Evolutionary conservation across 345 rosid species (phyloP), one percentile per base, ranked within the genome.

Genomic region (Citrus glauca): DNA sequence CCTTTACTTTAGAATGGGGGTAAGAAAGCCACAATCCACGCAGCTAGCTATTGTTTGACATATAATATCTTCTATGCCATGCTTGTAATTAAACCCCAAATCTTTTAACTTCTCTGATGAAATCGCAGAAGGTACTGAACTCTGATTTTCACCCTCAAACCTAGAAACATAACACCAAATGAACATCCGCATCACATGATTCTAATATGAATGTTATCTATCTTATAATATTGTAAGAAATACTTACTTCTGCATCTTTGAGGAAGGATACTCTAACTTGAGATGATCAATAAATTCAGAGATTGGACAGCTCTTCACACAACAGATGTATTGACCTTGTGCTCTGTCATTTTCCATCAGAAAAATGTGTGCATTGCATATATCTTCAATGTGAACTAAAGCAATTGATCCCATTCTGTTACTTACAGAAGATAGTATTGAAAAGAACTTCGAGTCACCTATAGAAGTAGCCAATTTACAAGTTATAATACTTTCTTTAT

Each of bases 371-470:
- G 90, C 95, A 11, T 72, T 79, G 85, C 98, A 92, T 73, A 91
- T 84, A 79, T 93, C 98, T 73, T 92, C 93, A 57, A 89, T 86
- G 79, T 95, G 98, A 62, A 90, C 95, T 22, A 93, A 82, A 42
- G 91, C 89, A 66, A 93, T 78, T 16, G 98, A 90, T 40, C 98
- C 94, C 93, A 93, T 91, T 82, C 97, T 88, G 27, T 81, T 77
- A 74, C 80, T 87, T 71, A 92, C 98, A 19, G 94, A 88, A 35
- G 93, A 89, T 30, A 92, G 69, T 84, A 93, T 95, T 27, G 61
- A 82, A 71, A 81, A 89, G 71, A 87, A 78, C 81, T 82, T 82
- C 3, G 83, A 30, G 56, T 93, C 91, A 25, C 95, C 98, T 94
- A 75, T 14, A 74, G 24, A 77, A 62, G 17, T 62, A 77, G 40